Evolutionary conservation across 2,329 filamentous ascomycete species (phyloP).

Genomic region (Calcarisporium arbuscula): DNA sequence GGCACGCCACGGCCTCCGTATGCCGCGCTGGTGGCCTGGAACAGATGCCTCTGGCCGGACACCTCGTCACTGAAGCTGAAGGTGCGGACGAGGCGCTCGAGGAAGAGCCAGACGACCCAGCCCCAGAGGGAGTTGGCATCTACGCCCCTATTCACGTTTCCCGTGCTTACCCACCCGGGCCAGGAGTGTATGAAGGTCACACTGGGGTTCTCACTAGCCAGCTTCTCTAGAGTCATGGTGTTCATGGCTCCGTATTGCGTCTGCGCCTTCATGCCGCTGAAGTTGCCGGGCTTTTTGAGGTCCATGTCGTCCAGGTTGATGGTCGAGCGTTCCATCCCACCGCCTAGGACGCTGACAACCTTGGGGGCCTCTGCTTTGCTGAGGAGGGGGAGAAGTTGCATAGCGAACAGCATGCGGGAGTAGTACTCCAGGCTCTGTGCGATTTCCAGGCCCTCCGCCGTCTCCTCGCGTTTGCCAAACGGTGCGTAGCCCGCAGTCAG

Average conservation of each 20-base stretch:
- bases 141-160: conserved; percentile 18
- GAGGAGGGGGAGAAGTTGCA: conserved; percentile 34
- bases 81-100: conserved; percentile 23
- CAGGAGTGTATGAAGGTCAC: conserved; percentile 21
- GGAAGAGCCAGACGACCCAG: conserved; percentile 25
- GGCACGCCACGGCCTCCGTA: conserved; percentile 27
- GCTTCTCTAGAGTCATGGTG: conserved; percentile 16
- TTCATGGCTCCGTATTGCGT: conserved; percentile 21
- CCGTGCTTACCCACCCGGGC: conserved; percentile 23
- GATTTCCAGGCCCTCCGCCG: conserved; percentile 35
- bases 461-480: conserved; percentile 29
- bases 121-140: conserved; percentile 17
- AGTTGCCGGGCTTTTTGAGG: conserved; percentile 20
- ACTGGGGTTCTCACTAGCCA: conserved; percentile 14
- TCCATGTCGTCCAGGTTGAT: conserved; percentile 20
- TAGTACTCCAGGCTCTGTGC: conserved; percentile 35
- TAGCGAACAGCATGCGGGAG: conserved; percentile 34
- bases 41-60: conserved; percentile 27
- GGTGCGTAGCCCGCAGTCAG: conserved; percentile 37
- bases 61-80: conserved; percentile 23
- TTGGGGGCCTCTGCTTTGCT: conserved; percentile 15
- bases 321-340: conserved; percentile 11
- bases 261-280: conserved; percentile 16
- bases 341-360: conserved; percentile 20
- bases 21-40: conserved; percentile 26